A percentile compares a stretch with the other conserved stretches of the same genome.
phyloP scores from a whole-genome alignment of 805 yeast species.

The Barnettozyma californica region DNA sequence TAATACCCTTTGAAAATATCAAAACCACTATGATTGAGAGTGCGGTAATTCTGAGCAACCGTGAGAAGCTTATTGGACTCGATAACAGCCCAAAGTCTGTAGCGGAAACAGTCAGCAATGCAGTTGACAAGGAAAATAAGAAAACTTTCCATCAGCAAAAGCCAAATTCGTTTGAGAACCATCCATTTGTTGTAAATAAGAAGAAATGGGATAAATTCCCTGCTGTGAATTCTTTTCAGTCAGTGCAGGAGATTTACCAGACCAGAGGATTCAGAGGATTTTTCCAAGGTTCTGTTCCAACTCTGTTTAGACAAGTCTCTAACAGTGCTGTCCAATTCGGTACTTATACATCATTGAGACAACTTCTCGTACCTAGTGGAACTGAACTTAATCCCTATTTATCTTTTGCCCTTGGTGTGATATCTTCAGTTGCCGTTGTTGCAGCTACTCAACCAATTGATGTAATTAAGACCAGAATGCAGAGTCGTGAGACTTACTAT shows the following conservation, averaged over 20 bases:
- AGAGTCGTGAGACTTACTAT: constrained; percentile 59
- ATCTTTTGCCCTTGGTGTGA: constrained; percentile 44
- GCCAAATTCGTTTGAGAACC: constrained; percentile 18
- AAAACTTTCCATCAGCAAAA: constrained; percentile 28
- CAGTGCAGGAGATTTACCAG: constrained; percentile 60
- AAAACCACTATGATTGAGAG: constrained; percentile 79
- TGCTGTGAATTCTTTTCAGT: constrained; percentile 44
- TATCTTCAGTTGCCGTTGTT: constrained; percentile 69
- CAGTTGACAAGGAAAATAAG: constrained; percentile 3
- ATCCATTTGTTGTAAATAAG: constrained; percentile 28
- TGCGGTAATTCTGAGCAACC: constrained; percentile 32
- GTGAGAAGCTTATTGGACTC: constrained; percentile 11
- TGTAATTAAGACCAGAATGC: constrained; percentile 82
- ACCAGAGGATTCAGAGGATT: constrained; percentile 75
- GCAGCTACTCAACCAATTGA: constrained; percentile 84
- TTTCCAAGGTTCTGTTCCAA: constrained; percentile 78
- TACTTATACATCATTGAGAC: constrained; percentile 73
- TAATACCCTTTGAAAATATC: constrained; percentile 87
- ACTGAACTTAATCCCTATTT: constrained; percentile 31
- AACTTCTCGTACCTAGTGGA: constrained; percentile 52
- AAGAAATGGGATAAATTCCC: constrained; percentile 44
- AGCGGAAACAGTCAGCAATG: constrained; percentile 12
- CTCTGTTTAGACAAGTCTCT: constrained; percentile 71
- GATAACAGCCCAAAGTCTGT: constrained; percentile 27
- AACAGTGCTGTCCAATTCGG: constrained; percentile 82